phyloP scores from a whole-genome alignment of 306 rosid species.

The Glycine tomentella region DNA sequence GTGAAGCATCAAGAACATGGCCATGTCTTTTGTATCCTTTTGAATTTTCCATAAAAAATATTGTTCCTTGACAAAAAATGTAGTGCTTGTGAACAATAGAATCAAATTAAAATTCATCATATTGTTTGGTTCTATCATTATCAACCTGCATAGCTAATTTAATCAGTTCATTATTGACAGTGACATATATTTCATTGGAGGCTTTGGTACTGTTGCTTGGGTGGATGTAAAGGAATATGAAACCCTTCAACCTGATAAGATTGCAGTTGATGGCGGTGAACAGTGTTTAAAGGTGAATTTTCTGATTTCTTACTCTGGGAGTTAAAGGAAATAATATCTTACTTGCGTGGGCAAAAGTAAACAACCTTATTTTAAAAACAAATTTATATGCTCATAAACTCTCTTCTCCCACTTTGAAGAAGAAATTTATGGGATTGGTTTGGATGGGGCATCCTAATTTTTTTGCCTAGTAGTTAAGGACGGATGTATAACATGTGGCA shows the following conservation, averaged over 20 bases:
- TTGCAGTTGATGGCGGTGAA: constrained; percentile 97
- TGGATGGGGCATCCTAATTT: constrained; percentile 32
- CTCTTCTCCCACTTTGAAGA: neutral
- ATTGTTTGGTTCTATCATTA: constrained; percentile 27
- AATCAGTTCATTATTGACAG: constrained; percentile 59
- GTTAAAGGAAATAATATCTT: constrained; percentile 26
- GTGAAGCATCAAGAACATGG: constrained; percentile 22
- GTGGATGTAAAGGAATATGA: constrained; percentile 95
- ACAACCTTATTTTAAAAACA: neutral
- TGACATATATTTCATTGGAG: constrained; percentile 98
- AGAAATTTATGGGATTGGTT: constrained; percentile 26
- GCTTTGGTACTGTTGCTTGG: constrained; percentile 99
- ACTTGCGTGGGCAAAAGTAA: neutral
- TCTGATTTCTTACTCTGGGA: constrained; percentile 23
- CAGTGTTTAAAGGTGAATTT: constrained; percentile 84
- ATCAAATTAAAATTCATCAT: constrained; percentile 22
- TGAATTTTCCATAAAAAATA: neutral
- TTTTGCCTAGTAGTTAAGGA: constrained; percentile 29
- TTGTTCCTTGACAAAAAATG: neutral
- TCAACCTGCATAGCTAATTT: constrained; percentile 35
- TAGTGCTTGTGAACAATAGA: constrained; percentile 9
- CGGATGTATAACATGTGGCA: constrained; percentile 29
- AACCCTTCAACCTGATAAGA: constrained; percentile 92
- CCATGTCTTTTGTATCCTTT: constrained; percentile 10
- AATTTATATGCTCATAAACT: neutral